Conservation (phyloP, 2,329 filamentous ascomycete species). For the Helotiales sp. region DNA sequence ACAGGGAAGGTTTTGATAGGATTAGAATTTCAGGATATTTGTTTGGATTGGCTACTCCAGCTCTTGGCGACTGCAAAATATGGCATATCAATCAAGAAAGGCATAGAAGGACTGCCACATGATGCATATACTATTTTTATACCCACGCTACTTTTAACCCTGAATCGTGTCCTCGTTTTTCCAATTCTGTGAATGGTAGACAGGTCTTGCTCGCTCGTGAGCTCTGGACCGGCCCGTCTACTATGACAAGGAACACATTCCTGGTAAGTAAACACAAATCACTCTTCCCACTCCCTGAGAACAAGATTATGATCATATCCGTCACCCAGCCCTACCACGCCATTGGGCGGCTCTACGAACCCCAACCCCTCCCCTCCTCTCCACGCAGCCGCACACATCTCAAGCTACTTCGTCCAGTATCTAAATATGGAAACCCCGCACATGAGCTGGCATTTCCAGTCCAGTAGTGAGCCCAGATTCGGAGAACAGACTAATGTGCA, state of each 20-base stretch:
- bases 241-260: background rate
- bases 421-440: background rate
- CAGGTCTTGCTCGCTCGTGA: background rate
- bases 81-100: background rate
- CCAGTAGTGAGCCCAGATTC: background rate
- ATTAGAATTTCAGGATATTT: background rate
- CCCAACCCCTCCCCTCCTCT: background rate
- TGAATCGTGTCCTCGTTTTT: background rate
- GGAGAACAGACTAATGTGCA: background rate
- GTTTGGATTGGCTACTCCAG: conserved; percentile 9
- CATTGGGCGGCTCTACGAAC: background rate
- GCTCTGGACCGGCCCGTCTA: background rate
- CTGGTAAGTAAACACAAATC: background rate
- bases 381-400: background rate
- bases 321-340: background rate
- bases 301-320: background rate
- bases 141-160: background rate
- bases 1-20: background rate
- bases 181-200: background rate
- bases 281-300: background rate
- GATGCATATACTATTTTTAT: conserved; percentile 3
- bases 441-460: background rate
- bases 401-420: background rate
- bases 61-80: conserved; percentile 14
- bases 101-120: background rate